A percentile compares a stretch with the other conserved stretches of the same genome.
Conservation (phyloP, 2,329 filamentous ascomycete species). For the Orbilia ellipsospora region DNA sequence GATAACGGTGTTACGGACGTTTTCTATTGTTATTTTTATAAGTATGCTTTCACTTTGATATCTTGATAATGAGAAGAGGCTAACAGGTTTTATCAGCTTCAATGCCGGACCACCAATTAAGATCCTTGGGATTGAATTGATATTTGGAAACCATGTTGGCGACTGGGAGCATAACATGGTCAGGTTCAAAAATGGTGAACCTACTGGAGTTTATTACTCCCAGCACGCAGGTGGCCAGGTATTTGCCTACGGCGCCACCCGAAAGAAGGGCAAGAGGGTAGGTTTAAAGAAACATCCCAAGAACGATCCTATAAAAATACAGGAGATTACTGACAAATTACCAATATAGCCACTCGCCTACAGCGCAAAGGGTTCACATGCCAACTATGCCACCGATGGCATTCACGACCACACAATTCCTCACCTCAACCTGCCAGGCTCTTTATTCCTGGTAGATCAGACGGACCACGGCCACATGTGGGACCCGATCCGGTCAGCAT, state of each 20-base stretch:
- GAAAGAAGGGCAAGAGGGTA: conserved; percentile 65
- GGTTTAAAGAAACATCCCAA: conserved; percentile 1
- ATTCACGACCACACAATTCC: conserved; percentile 74
- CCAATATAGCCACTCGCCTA: conserved; percentile 69
- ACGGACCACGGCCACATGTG: conserved; percentile 69
- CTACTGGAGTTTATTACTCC: conserved; percentile 71
- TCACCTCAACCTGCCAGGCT: conserved; percentile 68
- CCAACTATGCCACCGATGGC: conserved; percentile 72
- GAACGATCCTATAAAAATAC: not conserved
- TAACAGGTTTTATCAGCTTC: conserved; percentile 88
- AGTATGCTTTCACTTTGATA: conserved; percentile 60
- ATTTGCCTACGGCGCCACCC: conserved; percentile 69
- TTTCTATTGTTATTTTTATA: conserved; percentile 74
- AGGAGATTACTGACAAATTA: not conserved
- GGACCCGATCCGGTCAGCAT: conserved; percentile 71
- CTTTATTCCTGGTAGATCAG: conserved; percentile 68
- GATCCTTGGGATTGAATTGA: conserved; percentile 79
- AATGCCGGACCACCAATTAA: conserved; percentile 82
- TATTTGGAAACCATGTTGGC: conserved; percentile 71
- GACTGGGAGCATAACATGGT: conserved; percentile 77
- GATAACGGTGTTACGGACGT: conserved; percentile 64
- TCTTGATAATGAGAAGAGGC: no score
- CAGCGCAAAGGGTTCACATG: conserved; percentile 72
- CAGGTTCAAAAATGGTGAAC: conserved; percentile 70
- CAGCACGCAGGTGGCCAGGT: conserved; percentile 74